Evolutionary conservation across 805 yeast genomes (phyloP).

Genomic region (Suhomyces vadensis): DNA sequence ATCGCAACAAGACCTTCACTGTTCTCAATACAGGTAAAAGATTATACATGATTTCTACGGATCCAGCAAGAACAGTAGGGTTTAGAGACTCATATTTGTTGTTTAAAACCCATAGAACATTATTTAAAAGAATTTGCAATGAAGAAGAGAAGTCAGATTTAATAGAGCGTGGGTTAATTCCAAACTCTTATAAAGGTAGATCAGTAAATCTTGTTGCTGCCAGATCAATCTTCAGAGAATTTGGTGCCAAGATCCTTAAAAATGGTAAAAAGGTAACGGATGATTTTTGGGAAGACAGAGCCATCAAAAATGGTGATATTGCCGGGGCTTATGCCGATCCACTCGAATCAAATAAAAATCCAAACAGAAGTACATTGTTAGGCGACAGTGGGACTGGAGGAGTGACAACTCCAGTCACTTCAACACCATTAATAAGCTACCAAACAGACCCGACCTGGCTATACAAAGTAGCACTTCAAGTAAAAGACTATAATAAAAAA

Average conservation of each 20-base stretch:
- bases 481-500: conserved; percentile 67
- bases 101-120: conserved; percentile 79
- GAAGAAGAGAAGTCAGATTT: conserved; percentile 82
- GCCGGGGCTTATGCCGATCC: conserved; percentile 76
- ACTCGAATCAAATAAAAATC: conserved; percentile 41
- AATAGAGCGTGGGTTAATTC: conserved; percentile 77
- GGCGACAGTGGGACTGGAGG: conserved; percentile 14
- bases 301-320: conserved; percentile 59
- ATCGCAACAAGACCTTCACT: conserved; percentile 68
- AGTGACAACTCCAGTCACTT: conserved; percentile 37
- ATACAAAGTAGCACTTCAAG: conserved; percentile 77
- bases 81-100: conserved; percentile 87
- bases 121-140: conserved; percentile 70
- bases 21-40: conserved; percentile 65
- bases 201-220: conserved; percentile 90
- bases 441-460: conserved; percentile 77
- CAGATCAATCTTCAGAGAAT: conserved; percentile 82
- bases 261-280: conserved; percentile 81
- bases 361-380: conserved; percentile 4
- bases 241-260: conserved; percentile 80
- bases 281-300: conserved; percentile 79
- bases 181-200: conserved; percentile 88
- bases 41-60: conserved; percentile 88
- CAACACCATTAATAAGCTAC: conserved; percentile 42
- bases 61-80: conserved; percentile 94